phyloP scores from a whole-genome alignment of 2,329 filamentous ascomycete species.

The Geosmithia putterillii region DNA sequence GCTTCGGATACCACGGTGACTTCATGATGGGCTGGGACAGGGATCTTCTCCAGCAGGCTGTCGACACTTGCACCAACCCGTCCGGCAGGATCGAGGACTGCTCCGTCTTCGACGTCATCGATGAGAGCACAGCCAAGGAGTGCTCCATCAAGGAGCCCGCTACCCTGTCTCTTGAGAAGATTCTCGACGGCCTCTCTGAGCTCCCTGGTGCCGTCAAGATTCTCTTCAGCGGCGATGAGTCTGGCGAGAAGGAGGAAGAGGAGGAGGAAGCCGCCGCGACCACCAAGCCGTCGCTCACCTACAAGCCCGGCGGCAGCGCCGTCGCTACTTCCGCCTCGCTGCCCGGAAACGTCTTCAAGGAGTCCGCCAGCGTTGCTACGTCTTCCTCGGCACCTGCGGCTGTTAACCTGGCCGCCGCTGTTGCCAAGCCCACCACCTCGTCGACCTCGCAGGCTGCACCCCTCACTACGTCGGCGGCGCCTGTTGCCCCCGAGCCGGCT shows the following conservation, averaged over 20 bases:
- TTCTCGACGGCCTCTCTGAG: not conserved
- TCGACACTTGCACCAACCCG: conserved; percentile 60
- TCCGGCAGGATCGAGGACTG: conserved; percentile 65
- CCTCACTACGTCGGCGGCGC: conserved; percentile 8
- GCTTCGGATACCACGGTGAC: conserved; percentile 67
- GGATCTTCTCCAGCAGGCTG: conserved; percentile 56
- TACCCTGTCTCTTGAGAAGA: not conserved
- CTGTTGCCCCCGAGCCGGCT: conserved; percentile 7
- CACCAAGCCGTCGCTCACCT: not conserved
- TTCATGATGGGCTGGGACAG: conserved; percentile 71
- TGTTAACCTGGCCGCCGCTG: not conserved
- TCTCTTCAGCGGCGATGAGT: conserved; percentile 11
- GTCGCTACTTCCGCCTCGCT: conserved; percentile 15
- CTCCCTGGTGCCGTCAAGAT: conserved; percentile 49
- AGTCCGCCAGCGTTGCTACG: conserved; percentile 10
- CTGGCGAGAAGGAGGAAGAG: not conserved
- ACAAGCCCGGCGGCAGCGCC: not conserved
- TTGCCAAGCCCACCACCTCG: conserved; percentile 3
- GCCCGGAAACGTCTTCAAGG: conserved; percentile 31
- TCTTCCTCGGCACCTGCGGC: not conserved
- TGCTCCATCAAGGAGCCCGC: conserved; percentile 55
- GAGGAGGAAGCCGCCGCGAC: not conserved
- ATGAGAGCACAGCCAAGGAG: conserved; percentile 38
- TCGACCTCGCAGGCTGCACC: not conserved
- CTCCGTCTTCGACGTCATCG: conserved; percentile 59